Evolutionary conservation across 1,284 basidiomycete genomes (phyloP).

Genomic region (Ustilago sp.): DNA sequence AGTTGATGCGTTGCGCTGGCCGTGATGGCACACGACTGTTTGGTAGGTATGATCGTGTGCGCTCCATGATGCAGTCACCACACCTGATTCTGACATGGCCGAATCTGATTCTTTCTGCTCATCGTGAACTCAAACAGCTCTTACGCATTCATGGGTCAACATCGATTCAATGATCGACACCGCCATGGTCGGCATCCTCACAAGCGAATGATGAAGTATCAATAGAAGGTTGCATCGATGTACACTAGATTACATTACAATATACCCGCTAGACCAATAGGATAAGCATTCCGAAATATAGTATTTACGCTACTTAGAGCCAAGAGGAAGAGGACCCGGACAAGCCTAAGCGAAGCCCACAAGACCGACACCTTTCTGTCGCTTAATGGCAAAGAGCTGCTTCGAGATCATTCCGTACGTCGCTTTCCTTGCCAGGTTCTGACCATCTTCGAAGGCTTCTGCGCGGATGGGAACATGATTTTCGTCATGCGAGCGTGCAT

Average conservation of each 20-base stretch:
- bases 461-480: slow-evolving; percentile 27
- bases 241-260: slow-evolving; percentile 12
- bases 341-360: slow-evolving; percentile 39
- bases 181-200: slow-evolving; percentile 87
- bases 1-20: slow-evolving; percentile 95
- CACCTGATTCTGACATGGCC: background rate
- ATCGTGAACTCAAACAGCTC: slow-evolving; percentile 28
- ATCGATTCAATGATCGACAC: slow-evolving; percentile 91
- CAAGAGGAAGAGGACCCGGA: background rate
- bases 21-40: slow-evolving; percentile 94
- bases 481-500: slow-evolving; percentile 30
- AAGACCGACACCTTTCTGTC: slow-evolving; percentile 45
- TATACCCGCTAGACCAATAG: slow-evolving; percentile 19
- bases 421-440: slow-evolving; percentile 61
- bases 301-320: too few species aligned
- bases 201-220: slow-evolving; percentile 13
- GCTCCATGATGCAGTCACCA: too few species aligned
- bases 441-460: slow-evolving; percentile 54
- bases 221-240: background rate
- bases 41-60: slow-evolving; percentile 73
- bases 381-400: slow-evolving; percentile 55
- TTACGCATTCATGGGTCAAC: slow-evolving; percentile 89
- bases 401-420: slow-evolving; percentile 66
- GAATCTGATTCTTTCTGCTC: background rate
- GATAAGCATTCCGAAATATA: background rate